Percentiles rank a stretch among this genome's conserved stretches.
Conservation (phyloP, 2,329 filamentous ascomycete genomes). For the Colletotrichum chlorophyti region DNA sequence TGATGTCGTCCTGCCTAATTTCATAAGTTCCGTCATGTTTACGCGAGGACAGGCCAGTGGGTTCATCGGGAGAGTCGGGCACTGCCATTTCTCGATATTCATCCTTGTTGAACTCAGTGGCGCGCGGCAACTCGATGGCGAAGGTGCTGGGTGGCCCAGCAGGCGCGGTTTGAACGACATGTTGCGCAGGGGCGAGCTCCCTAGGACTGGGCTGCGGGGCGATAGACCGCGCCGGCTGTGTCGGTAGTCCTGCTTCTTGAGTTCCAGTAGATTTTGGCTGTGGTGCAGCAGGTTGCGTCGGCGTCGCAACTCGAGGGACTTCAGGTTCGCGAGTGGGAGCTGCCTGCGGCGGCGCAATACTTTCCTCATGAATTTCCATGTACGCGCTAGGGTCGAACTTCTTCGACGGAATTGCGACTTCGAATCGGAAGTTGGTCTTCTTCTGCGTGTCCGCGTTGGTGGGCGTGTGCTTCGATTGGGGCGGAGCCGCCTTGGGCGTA, state of each 20-base stretch:
- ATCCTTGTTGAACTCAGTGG: slow-evolving; percentile 53
- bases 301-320: neutral
- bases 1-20: slow-evolving; percentile 61
- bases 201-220: neutral
- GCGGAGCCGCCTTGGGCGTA: slow-evolving; percentile 28
- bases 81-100: slow-evolving; percentile 55
- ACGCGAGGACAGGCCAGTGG: slow-evolving; percentile 54
- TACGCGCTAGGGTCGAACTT: slow-evolving; percentile 47
- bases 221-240: neutral
- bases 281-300: neutral
- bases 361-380: slow-evolving; percentile 37
- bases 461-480: slow-evolving; percentile 18
- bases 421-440: slow-evolving; percentile 48
- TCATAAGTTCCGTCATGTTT: slow-evolving; percentile 51
- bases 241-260: neutral
- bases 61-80: slow-evolving; percentile 53
- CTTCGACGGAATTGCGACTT: slow-evolving; percentile 56
- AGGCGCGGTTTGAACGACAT: neutral
- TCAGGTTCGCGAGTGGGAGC: slow-evolving; percentile 6
- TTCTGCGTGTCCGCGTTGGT: slow-evolving; percentile 39
- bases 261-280: neutral
- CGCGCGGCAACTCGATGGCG: slow-evolving; percentile 54
- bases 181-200: neutral
- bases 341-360: slow-evolving; percentile 32
- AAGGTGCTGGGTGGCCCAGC: slow-evolving; percentile 35